Percentiles rank a stretch among this genome's conserved stretches.
phyloP scores from a whole-genome alignment of 1,284 basidiomycete species.

The Coniferiporia sulphurascens region DNA sequence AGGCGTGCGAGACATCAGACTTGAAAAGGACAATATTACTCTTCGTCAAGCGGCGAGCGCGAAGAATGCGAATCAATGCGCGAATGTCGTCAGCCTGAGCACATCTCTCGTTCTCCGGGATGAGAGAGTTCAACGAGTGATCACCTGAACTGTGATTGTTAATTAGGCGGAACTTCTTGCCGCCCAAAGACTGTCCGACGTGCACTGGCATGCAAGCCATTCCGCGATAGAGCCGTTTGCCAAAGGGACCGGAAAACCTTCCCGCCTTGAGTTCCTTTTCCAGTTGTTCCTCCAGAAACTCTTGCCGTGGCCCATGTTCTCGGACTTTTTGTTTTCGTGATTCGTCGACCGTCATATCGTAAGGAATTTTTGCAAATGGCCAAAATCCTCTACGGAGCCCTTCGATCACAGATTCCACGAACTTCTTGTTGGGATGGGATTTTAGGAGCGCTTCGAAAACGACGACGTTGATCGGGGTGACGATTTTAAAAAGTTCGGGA shows the following conservation, averaged over 20 bases:
- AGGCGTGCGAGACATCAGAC: conserved; percentile 23
- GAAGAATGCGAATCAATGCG: conserved; percentile 5
- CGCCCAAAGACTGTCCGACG: conserved; percentile 36
- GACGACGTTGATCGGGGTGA: conserved; percentile 32
- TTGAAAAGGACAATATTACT: conserved; percentile 15
- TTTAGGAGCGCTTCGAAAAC: conserved; percentile 26
- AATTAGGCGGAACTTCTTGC: conserved; percentile 20
- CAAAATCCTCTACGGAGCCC: conserved; percentile 37
- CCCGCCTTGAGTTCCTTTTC: conserved; percentile 29
- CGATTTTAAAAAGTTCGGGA: conserved; percentile 31
- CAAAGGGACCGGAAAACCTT: conserved; percentile 36
- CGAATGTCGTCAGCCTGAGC: conserved; percentile 12
- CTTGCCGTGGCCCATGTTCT: neutral
- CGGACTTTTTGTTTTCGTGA: conserved; percentile 15
- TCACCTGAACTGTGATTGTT: conserved; percentile 18
- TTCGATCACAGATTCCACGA: conserved; percentile 30
- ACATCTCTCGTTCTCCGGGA: conserved; percentile 3
- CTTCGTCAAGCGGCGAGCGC: neutral
- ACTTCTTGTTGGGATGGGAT: conserved; percentile 32
- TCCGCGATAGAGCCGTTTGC: conserved; percentile 34
- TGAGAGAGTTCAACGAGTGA: conserved; percentile 16
- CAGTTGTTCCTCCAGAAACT: conserved; percentile 30
- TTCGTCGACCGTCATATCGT: conserved; percentile 27
- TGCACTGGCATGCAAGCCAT: conserved; percentile 41
- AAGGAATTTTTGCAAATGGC: conserved; percentile 32